phyloP scores from a whole-genome alignment of 352 stramenopile species.

The Thraustochytrium aureum region DNA sequence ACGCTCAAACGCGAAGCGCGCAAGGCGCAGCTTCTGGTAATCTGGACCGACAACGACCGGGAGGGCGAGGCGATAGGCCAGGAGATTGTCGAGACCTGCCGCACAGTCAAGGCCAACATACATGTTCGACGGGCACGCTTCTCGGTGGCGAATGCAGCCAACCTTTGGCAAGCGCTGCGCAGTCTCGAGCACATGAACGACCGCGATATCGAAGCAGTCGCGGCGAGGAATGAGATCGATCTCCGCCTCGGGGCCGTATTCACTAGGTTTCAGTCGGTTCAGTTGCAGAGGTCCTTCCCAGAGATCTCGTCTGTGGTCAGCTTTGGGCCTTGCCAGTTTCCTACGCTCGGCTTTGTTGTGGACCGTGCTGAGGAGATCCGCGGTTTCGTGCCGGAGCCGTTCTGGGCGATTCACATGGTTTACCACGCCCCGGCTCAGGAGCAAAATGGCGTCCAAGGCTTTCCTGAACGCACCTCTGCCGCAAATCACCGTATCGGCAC shows the following conservation, averaged over 20 bases:
- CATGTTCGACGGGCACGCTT: slow-evolving; percentile 81
- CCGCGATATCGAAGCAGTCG: slow-evolving; percentile 63
- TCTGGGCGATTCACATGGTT: slow-evolving; percentile 91
- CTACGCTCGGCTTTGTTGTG: slow-evolving; percentile 96
- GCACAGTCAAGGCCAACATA: slow-evolving; percentile 68
- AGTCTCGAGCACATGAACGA: slow-evolving; percentile 63
- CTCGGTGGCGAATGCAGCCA: slow-evolving; percentile 83
- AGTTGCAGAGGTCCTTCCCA: slow-evolving; percentile 42
- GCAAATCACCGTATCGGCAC: slow-evolving; percentile 44
- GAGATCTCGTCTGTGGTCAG: slow-evolving; percentile 72
- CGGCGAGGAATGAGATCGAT: slow-evolving; percentile 92
- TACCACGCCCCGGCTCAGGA: not conserved
- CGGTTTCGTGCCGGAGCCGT: slow-evolving; percentile 94
- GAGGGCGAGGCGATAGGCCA: slow-evolving; percentile 99
- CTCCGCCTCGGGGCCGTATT: slow-evolving; percentile 89
- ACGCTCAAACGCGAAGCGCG: slow-evolving; percentile 58
- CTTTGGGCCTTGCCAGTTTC: slow-evolving; percentile 99
- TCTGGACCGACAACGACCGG: slow-evolving; percentile 99
- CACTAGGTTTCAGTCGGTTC: slow-evolving; percentile 93
- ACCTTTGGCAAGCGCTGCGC: slow-evolving; percentile 78
- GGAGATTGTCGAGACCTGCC: slow-evolving; percentile 87
- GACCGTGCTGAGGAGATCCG: slow-evolving; percentile 75
- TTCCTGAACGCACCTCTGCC: not conserved
- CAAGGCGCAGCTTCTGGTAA: slow-evolving; percentile 76
- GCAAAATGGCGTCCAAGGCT: not conserved